phyloP scores from a whole-genome alignment of 2,329 filamentous ascomycete species.

The Microthyrium microscopicum region DNA sequence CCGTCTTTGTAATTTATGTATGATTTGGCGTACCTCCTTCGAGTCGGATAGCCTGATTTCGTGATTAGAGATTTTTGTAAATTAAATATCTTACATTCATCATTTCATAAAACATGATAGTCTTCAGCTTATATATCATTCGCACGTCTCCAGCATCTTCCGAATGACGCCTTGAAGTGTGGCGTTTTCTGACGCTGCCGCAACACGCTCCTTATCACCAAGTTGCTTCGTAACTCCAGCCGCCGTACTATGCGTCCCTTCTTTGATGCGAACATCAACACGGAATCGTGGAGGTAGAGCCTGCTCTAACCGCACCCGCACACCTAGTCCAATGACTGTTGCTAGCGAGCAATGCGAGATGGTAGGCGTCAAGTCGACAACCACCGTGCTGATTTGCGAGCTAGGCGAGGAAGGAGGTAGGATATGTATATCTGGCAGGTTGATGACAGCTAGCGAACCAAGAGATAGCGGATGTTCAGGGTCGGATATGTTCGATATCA shows the following conservation, averaged over 20 bases:
- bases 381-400: slow-evolving; percentile 54
- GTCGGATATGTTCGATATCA: slow-evolving; percentile 88
- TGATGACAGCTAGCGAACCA: slow-evolving; percentile 85
- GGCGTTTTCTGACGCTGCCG: slow-evolving; percentile 85
- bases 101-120: too few relatives aligned
- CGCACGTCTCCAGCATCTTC: slow-evolving; percentile 85
- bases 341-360: slow-evolving; percentile 94
- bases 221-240: slow-evolving; percentile 96
- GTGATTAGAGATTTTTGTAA: too few relatives aligned
- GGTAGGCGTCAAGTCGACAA: slow-evolving; percentile 84
- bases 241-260: slow-evolving; percentile 87
- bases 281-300: slow-evolving; percentile 81
- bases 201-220: slow-evolving; percentile 89
- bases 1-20: too few relatives aligned
- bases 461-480: slow-evolving; percentile 92
- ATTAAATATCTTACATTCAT: too few relatives aligned
- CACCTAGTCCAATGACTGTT: slow-evolving; percentile 87
- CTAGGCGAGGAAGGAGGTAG: slow-evolving; percentile 44
- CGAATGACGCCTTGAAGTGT: slow-evolving; percentile 74
- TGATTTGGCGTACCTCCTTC: too few relatives aligned
- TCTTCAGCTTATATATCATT: too few relatives aligned
- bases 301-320: slow-evolving; percentile 80
- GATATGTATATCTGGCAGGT: slow-evolving; percentile 84
- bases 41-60: too few relatives aligned
- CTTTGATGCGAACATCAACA: slow-evolving; percentile 84